Conservation (phyloP, 2,329 filamentous ascomycete species). For the Paecilomyces fulvus region DNA sequence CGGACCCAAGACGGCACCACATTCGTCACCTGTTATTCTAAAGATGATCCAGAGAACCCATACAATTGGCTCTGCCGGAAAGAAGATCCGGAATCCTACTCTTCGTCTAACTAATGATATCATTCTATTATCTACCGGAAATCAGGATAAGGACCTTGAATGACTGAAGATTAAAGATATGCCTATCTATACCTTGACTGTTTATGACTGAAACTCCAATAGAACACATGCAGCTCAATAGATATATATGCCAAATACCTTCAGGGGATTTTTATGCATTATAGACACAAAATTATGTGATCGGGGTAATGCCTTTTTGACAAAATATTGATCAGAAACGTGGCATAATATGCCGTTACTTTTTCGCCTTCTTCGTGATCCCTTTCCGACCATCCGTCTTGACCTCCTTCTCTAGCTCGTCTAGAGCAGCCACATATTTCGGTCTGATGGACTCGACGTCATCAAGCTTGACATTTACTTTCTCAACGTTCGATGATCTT, state of each 20-base stretch:
- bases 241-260: neutral
- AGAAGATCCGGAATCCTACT: no score
- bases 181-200: neutral
- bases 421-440: constrained; percentile 26
- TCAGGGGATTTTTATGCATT: neutral
- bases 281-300: neutral
- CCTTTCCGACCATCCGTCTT: constrained; percentile 12
- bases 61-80: no score
- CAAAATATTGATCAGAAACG: neutral
- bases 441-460: constrained; percentile 19
- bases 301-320: no score
- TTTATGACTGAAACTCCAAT: neutral
- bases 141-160: no score
- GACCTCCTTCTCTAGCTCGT: constrained; percentile 30
- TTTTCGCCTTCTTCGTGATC: neutral
- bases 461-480: constrained; percentile 22
- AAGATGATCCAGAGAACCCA: no score
- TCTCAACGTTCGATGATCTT: constrained; percentile 19
- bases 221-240: neutral
- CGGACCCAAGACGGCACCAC: no score
- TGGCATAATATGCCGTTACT: neutral
- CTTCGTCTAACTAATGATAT: no score
- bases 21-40: no score
- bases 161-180: neutral
- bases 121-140: no score